Evolutionary conservation across 495 filamentous ascomycete species (phyloP), one percentile per base, ranked within the genome.

Genomic region (Penicillium herquei): DNA sequence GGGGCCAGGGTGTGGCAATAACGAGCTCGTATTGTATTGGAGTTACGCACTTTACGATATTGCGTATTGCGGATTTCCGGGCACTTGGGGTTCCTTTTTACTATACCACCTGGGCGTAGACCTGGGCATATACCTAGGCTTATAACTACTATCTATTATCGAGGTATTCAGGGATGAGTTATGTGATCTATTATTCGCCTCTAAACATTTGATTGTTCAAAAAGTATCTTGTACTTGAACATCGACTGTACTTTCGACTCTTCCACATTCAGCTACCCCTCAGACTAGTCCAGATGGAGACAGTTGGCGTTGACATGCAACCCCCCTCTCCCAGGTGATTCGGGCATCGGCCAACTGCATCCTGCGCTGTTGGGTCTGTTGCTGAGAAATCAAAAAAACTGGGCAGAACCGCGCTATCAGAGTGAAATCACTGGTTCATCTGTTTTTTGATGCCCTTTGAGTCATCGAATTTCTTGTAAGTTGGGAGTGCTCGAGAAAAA

Each of bases 211-310:
- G n/a, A n/a, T n/a, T n/a, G n/a, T 37, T 7, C 9, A 10, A 37
- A 6, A 11, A 37, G 9, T 37, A 37, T 37, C 34, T 7, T 37
- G 12, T 37, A 37, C 34, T 37, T 37, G 2, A 9, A 37, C 21
- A 26, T 26, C 21, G 1, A 26, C 21, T 2, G 21, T 26, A 26
- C 21, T 26, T 26, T 26, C 21, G 1, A 26, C 21, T 26, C 34
- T 1, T 37, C 2, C 9, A 41, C 39, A 14, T 39, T 6, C 2
- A n/a, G 26, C 54, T 63, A 66, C 64, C 64, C 64, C 64, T 66
- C 64, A 66, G 48, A 57, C 64, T 66, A 66, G 61, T 58, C 64
- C 64, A 49, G 55, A 64, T 66, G 61, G 55, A 66, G 63, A 63
- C 49, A 39, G 14, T 52, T 52, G n/a, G 31, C 40, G 57, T 41